Evolutionary conservation across 352 stramenopile species (phyloP).

Genomic region (Phytophthora pseudosyringae): DNA sequence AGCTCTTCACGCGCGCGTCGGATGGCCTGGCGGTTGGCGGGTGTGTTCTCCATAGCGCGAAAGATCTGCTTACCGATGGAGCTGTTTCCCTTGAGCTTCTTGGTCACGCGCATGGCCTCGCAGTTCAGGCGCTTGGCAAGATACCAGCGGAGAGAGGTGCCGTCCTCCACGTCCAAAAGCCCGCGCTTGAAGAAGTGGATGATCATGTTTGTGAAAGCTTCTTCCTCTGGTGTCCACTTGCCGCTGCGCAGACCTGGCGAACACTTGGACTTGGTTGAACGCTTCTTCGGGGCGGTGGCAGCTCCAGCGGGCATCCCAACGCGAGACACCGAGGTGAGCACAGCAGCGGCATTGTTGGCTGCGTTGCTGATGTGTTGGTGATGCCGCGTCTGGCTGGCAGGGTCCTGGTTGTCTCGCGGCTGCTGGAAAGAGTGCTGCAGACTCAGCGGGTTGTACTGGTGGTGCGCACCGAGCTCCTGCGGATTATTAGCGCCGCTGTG

Average conservation of each 20-base stretch:
- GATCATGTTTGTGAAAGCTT: conserved; percentile 84
- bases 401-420: conserved; percentile 28
- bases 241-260: conserved; percentile 78
- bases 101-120: conserved; percentile 89
- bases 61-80: conserved; percentile 92
- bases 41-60: conserved; percentile 70
- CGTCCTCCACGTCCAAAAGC: conserved; percentile 79
- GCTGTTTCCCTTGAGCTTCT: conserved; percentile 90
- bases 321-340: conserved; percentile 34
- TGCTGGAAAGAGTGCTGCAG: conserved; percentile 20
- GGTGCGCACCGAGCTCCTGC: conserved; percentile 13
- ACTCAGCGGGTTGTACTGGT: conserved; percentile 15
- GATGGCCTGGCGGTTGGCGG: conserved; percentile 64
- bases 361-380: conserved; percentile 31
- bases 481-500: conserved; percentile 21
- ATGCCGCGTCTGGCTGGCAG: conserved; percentile 13
- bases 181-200: conserved; percentile 90
- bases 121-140: conserved; percentile 86
- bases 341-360: conserved; percentile 24
- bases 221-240: conserved; percentile 88
- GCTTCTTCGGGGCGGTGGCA: conserved; percentile 52
- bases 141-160: conserved; percentile 87
- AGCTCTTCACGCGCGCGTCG: conserved; percentile 60
- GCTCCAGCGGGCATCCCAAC: background rate
- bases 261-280: conserved; percentile 89